Evolutionary conservation across 2,329 filamentous ascomycete species (phyloP), one percentile per base, ranked within the genome.

Genomic region (Stemphylium lycopersici): DNA sequence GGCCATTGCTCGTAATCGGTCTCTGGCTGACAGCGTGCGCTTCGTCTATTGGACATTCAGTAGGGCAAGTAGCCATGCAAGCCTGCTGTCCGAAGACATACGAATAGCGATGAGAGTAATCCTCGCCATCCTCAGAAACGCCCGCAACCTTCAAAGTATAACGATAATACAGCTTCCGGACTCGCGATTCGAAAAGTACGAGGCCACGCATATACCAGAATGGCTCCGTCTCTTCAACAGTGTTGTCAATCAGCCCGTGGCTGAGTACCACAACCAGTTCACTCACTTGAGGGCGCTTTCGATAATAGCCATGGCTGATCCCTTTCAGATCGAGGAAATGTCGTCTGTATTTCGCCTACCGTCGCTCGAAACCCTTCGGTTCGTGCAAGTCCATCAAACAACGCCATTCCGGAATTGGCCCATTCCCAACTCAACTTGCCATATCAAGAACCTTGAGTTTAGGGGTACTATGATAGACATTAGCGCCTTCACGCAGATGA

Each of bases 351-450:
- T 58, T 18, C 33, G 42, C 13, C 46, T 57, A 11, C 55, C 50
- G 4, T 47, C 55, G 4, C 46, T 57, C 4, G 2, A 39, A 7
- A 10, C n/a, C 1, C 33, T 57, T 11, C 7, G 3, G 8, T 20
- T 58, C 0, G 0, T 3, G 1, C 3, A 6, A 1, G 12, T 55
- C 5, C 34, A 34, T 24, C 45, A 47, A 16, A 45, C 51, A 6
- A 43, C 32, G 3, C 41, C 29, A 4, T 33, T 61, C 11, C n/a
- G n/a, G 6, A 29, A 41, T 8, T 59, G 59, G 56, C 13, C 20
- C 2, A 39, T 54, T 13, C 41, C 48, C 13, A 13, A 40, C 15
- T 50, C 42, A 11, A 52, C 40, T 15, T 56, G 42, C 38, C 20
- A 36, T 3, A 40, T 62, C 6, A 16, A 43, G 15, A 3, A 26